Percentiles rank a stretch among this genome's conserved stretches.
These are phyloP conservation scores for Wallacemonas collosoma DNA, from an alignment of 208 protist species.

Conservation along the genomic window DNA sequence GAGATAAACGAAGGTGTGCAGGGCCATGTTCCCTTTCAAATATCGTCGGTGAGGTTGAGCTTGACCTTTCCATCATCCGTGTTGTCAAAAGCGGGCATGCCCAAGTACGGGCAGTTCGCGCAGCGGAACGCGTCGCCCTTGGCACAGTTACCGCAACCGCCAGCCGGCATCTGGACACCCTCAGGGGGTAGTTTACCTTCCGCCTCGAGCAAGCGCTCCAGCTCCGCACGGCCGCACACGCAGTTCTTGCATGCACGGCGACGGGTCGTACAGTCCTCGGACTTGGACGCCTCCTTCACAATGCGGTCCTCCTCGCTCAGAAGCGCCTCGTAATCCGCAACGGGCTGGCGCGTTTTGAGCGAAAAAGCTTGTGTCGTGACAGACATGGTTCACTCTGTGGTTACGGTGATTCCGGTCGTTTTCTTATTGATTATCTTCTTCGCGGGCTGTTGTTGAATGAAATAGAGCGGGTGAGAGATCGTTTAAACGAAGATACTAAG, in stretches of 20 bases:
- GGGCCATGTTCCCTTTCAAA: slow-evolving; percentile 32
- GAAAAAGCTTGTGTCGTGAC: slow-evolving; percentile 68
- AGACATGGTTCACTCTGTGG: slow-evolving; percentile 1
- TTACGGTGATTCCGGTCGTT: not conserved
- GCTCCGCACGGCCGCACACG: slow-evolving; percentile 79
- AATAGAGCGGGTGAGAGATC: not conserved
- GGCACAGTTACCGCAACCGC: slow-evolving; percentile 88
- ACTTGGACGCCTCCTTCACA: slow-evolving; percentile 54
- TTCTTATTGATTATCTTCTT: slow-evolving; percentile 9
- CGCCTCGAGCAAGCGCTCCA: slow-evolving; percentile 58
- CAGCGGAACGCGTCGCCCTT: slow-evolving; percentile 92
- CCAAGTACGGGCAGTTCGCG: slow-evolving; percentile 86
- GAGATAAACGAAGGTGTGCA: too few species aligned
- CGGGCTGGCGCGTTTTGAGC: slow-evolving; percentile 76
- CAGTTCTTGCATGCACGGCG: slow-evolving; percentile 89
- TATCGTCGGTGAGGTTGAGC: slow-evolving; percentile 77
- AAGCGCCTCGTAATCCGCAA: slow-evolving; percentile 74
- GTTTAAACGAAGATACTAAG: too few species aligned
- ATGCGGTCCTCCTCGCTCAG: slow-evolving; percentile 76
- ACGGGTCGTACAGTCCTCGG: slow-evolving; percentile 83
- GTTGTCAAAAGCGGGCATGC: slow-evolving; percentile 85
- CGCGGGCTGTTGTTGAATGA: slow-evolving; percentile 4
- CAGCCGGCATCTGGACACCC: slow-evolving; percentile 50
- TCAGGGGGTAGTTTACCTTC: slow-evolving; percentile 44
- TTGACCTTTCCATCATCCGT: slow-evolving; percentile 86